Conservation (phyloP, 306 rosid species). For the Clitoria ternatea region DNA sequence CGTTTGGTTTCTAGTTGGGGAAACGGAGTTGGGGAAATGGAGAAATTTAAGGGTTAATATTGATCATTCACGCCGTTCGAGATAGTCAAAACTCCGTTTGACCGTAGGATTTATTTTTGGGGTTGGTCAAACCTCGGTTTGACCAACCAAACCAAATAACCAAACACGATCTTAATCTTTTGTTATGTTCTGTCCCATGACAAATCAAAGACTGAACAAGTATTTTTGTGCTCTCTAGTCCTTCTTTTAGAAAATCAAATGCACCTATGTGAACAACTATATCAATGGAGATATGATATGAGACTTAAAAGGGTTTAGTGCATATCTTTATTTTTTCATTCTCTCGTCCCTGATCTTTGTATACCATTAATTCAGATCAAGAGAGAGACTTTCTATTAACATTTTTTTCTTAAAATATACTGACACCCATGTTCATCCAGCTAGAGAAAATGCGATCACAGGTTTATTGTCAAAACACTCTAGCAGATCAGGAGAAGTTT, state of each 20-base stretch:
- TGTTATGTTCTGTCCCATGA: no score
- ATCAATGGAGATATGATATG: background rate
- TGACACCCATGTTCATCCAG: background rate
- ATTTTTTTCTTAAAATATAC: background rate
- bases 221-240: background rate
- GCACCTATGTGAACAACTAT: background rate
- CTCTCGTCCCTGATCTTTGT: background rate
- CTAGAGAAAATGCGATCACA: background rate
- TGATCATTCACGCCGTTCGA: no score
- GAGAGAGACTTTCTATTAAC: background rate
- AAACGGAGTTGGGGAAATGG: no score
- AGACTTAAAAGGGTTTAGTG: background rate
- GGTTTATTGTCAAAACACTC: background rate
- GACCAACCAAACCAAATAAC: no score
- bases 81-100: no score
- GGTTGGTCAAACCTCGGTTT: no score
- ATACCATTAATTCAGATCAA: background rate
- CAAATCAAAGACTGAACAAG: no score
- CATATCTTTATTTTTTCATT: background rate
- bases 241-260: background rate
- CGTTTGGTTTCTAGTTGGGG: no score
- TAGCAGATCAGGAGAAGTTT: conserved; percentile 28
- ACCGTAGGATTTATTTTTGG: no score
- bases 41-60: no score
- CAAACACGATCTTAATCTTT: no score